These are phyloP conservation scores for Rhodocollybia butyracea DNA, from an alignment of 768 basidiomycete species.

Conservation along the genomic window DNA sequence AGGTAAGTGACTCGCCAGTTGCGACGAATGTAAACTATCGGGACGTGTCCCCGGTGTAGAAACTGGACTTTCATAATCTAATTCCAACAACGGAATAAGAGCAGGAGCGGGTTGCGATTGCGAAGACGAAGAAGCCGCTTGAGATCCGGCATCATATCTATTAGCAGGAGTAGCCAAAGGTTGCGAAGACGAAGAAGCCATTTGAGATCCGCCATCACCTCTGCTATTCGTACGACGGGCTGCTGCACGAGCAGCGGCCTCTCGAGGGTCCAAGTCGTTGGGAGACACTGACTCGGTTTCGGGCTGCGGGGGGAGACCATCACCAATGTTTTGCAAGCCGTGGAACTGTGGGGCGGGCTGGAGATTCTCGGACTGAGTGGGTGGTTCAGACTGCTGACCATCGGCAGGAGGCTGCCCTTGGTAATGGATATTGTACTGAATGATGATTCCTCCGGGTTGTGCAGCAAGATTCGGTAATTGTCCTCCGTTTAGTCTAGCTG, in stretches of 20 bases:
- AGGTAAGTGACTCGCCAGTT: neutral
- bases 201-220: neutral
- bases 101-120: slow-evolving; percentile 11
- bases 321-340: slow-evolving; percentile 64
- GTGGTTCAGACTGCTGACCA: slow-evolving; percentile 28
- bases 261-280: slow-evolving; percentile 28
- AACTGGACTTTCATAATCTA: slow-evolving; percentile 9
- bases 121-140: neutral
- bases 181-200: neutral
- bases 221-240: slow-evolving; percentile 43
- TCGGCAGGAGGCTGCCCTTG: slow-evolving; percentile 24
- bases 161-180: too few relatives aligned
- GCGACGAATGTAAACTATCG: neutral
- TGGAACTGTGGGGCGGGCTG: slow-evolving; percentile 51
- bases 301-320: slow-evolving; percentile 67
- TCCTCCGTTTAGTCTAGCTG: slow-evolving; percentile 29
- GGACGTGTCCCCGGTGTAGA: neutral
- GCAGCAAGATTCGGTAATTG: slow-evolving; percentile 32
- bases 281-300: neutral
- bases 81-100: slow-evolving; percentile 42
- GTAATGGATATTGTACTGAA: slow-evolving; percentile 65
- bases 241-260: slow-evolving; percentile 68
- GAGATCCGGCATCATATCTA: neutral
- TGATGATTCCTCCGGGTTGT: slow-evolving; percentile 47
- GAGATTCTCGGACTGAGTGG: slow-evolving; percentile 27